Evolutionary conservation across 2,329 filamentous ascomycete species (phyloP).

Genomic region (Trichoderma koningii): DNA sequence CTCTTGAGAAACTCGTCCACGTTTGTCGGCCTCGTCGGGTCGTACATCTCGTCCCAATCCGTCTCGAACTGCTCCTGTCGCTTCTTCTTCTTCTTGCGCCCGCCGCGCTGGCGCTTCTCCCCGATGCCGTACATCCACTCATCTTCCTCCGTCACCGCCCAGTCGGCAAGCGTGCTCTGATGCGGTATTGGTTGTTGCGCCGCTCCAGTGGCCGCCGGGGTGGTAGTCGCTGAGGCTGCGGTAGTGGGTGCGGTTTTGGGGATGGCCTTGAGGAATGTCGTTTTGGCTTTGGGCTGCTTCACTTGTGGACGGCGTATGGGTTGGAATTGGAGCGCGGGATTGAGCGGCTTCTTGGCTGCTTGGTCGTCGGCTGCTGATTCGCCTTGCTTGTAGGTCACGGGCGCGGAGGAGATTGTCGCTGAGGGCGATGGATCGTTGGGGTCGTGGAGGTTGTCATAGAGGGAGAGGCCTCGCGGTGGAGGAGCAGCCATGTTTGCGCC

Average conservation of each 20-base stretch:
- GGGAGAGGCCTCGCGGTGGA: slow-evolving; percentile 60
- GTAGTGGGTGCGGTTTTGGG: slow-evolving; percentile 38
- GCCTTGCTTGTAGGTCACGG: slow-evolving; percentile 68
- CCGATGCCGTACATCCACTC: slow-evolving; percentile 69
- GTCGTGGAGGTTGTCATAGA: slow-evolving; percentile 84
- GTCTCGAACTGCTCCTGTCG: slow-evolving; percentile 60
- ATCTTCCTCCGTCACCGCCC: slow-evolving; percentile 75
- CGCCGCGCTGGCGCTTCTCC: slow-evolving; percentile 73
- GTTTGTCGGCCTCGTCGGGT: slow-evolving; percentile 77
- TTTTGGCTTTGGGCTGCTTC: slow-evolving; percentile 61
- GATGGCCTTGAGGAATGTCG: slow-evolving; percentile 54
- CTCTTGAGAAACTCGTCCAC: slow-evolving; percentile 83
- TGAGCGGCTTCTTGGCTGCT: slow-evolving; percentile 60
- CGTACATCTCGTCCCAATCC: slow-evolving; percentile 94
- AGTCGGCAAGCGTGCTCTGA: slow-evolving; percentile 77
- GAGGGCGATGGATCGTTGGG: slow-evolving; percentile 50
- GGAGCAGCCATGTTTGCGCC: slow-evolving; percentile 39
- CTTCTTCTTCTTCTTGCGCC: slow-evolving; percentile 75
- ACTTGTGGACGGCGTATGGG: slow-evolving; percentile 76
- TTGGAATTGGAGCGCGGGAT: slow-evolving; percentile 76
- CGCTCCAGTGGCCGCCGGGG: slow-evolving; percentile 38
- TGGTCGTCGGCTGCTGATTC: slow-evolving; percentile 49
- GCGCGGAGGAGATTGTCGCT: slow-evolving; percentile 74
- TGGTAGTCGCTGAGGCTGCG: slow-evolving; percentile 40
- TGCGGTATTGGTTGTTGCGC: slow-evolving; percentile 44